Base-by-base conservation (phyloP, 768 basidiomycete species). In the Leucosporidium yakuticum region DNA sequence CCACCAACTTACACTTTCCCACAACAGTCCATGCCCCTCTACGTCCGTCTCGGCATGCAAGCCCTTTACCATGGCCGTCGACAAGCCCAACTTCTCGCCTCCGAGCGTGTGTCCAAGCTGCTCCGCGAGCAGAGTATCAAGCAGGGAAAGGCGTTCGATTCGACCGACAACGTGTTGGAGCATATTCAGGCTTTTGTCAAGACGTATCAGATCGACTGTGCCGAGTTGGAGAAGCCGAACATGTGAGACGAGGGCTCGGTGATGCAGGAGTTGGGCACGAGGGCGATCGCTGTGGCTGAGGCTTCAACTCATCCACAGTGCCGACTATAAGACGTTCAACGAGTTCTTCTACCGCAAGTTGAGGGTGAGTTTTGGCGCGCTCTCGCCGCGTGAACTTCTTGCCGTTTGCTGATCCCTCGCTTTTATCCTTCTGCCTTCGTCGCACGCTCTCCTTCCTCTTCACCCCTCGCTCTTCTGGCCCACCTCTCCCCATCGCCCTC, bases 311-410 rank as follows among this genome's bases (percentile, higher is more conserved):
- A n/a, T n/a, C n/a, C 14, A 44, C 39, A 44, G 39, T 58, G 77
- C 76, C 2, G 81, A 83, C 54, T 91, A 91, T 77, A 78, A 78
- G 23, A 85, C 79, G 19, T 89, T 92, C 82, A 92, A 91, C 78
- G 82, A 86, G 9, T 91, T 92, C 81, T 92, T 92, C 80, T 83
- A 75, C 56, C 81, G 87, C 51, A 82, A 84, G 74, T 81, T 90
- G 62, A 56, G 49, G 39, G 39, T 44, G 8, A 44, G 39, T 44
- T 44, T 3, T 15, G 39, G n/a, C n/a, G n/a, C n/a, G n/a, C n/a
- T n/a, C n/a, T n/a, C n/a, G n/a, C n/a, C n/a, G n/a, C n/a, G 34
- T 36, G 6, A 36, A 12, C 34, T 5, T 5, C 39, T 44, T 15
- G 14, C 11, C 39, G 3, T 15, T 44, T 9, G 39, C 39, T 15